Evolutionary conservation across 164 flowering plant genomes (phyloP).

Genomic region (Cinnamomum micranthum): DNA sequence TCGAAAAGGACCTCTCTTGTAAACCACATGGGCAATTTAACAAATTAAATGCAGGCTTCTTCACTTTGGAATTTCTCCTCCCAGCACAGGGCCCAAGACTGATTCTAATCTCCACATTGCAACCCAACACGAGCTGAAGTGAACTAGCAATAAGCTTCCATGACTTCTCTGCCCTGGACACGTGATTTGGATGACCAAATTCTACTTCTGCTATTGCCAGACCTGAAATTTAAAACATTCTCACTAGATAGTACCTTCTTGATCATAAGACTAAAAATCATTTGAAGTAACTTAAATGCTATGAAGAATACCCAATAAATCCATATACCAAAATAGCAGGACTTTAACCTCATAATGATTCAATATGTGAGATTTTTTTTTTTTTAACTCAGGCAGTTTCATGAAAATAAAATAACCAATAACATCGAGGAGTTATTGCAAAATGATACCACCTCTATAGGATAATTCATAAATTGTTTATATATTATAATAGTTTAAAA

Average conservation of each 20-base stretch:
- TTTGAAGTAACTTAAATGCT: neutral
- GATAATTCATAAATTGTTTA: too few relatives aligned
- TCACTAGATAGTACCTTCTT: neutral
- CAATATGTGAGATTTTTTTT: too few relatives aligned
- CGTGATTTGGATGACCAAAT: slow-evolving; percentile 50
- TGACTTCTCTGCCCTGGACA: slow-evolving; percentile 71
- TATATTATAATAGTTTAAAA: too few relatives aligned
- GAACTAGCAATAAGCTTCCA: slow-evolving; percentile 79
- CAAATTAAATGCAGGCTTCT: slow-evolving; percentile 46
- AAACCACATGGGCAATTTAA: slow-evolving; percentile 58
- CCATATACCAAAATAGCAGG: too few relatives aligned
- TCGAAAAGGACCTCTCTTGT: slow-evolving; percentile 28
- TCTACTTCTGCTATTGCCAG: slow-evolving; percentile 72
- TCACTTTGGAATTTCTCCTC: slow-evolving; percentile 30
- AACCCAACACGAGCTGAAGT: slow-evolving; percentile 63
- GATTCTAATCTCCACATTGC: slow-evolving; percentile 76
- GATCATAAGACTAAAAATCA: neutral
- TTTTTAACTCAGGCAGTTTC: too few relatives aligned
- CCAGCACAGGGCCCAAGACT: slow-evolving; percentile 34
- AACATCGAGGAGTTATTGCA: neutral
- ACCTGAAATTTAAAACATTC: slow-evolving; percentile 34
- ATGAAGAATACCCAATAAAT: neutral
- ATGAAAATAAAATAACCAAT: neutral
- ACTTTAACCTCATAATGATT: too few relatives aligned
- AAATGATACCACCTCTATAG: neutral